Evolutionary conservation across 2,329 filamentous ascomycete species (phyloP).

Genomic region (Cercospora nicotianae): DNA sequence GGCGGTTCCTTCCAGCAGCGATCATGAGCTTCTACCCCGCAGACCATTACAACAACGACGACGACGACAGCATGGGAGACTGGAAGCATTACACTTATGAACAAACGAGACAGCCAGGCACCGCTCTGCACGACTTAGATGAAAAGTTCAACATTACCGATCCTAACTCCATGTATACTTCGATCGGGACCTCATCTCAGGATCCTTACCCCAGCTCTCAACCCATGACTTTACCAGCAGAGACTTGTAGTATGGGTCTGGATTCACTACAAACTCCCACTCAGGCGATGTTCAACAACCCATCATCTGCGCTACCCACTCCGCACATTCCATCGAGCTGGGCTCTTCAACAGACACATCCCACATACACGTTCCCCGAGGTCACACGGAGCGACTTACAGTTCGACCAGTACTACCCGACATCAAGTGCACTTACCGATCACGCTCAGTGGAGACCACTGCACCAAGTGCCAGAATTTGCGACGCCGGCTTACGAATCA

Average conservation of each 20-base stretch:
- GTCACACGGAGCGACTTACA: not conserved
- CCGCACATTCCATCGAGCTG: not conserved
- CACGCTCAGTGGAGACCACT: conserved; percentile 3
- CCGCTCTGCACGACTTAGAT: not conserved
- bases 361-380: conserved; percentile 6
- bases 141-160: conserved; percentile 9
- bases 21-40: conserved; percentile 26
- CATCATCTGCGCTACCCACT: not conserved
- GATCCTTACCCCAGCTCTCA: conserved; percentile 20
- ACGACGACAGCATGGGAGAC: conserved; percentile 13
- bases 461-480: not conserved
- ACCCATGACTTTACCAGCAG: conserved; percentile 22
- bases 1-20: conserved; percentile 12
- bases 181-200: conserved; percentile 11
- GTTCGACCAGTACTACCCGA: conserved; percentile 20
- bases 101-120: conserved; percentile 6
- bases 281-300: conserved; percentile 20
- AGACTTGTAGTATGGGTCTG: conserved; percentile 13
- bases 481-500: conserved; percentile 2
- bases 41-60: conserved; percentile 15
- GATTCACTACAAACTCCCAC: conserved; percentile 24
- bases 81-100: conserved; percentile 18
- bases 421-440: conserved; percentile 20
- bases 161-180: conserved; percentile 5
- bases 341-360: conserved; percentile 1